These are phyloP conservation scores for Crucibulum laeve DNA, from an alignment of 768 basidiomycete genomes.

Conservation along the genomic window DNA sequence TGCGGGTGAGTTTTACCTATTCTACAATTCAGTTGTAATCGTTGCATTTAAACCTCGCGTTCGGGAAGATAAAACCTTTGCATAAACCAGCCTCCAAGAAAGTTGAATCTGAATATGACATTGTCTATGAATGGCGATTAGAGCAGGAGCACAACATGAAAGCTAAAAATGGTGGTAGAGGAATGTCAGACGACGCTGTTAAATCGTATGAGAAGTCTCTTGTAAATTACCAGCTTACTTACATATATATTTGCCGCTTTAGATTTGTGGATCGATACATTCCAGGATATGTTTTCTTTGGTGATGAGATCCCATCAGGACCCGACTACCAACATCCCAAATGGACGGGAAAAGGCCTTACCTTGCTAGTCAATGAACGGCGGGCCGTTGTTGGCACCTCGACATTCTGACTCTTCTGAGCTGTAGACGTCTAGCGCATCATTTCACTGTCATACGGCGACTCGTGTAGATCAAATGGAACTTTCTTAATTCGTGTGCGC, in stretches of 20 bases:
- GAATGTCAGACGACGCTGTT: slow-evolving; percentile 78
- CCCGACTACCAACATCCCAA: slow-evolving; percentile 10
- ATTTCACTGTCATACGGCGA: background rate
- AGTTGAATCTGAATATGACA: slow-evolving; percentile 30
- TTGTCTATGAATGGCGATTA: slow-evolving; percentile 84
- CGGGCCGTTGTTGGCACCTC: slow-evolving; percentile 41
- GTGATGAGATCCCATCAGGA: slow-evolving; percentile 29
- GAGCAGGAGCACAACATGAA: slow-evolving; percentile 93
- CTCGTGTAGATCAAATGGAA: too few relatives aligned
- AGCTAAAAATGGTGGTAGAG: slow-evolving; percentile 72
- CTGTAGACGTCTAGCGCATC: background rate
- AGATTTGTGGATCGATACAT: slow-evolving; percentile 94
- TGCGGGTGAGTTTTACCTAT: slow-evolving; percentile 52
- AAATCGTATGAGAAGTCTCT: slow-evolving; percentile 51
- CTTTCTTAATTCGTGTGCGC: too few relatives aligned
- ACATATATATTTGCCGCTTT: slow-evolving; percentile 4
- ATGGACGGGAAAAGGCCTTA: slow-evolving; percentile 43
- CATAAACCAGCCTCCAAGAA: slow-evolving; percentile 20
- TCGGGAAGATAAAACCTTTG: too few relatives aligned
- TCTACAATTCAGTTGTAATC: background rate
- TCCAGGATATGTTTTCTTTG: slow-evolving; percentile 89
- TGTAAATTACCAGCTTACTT: background rate
- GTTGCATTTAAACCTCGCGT: too few relatives aligned
- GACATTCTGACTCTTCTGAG: slow-evolving; percentile 27
- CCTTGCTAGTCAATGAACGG: slow-evolving; percentile 48